Evolutionary conservation across 2,329 filamentous ascomycete genomes (phyloP).

Genomic region (Colletotrichum orbiculare): DNA sequence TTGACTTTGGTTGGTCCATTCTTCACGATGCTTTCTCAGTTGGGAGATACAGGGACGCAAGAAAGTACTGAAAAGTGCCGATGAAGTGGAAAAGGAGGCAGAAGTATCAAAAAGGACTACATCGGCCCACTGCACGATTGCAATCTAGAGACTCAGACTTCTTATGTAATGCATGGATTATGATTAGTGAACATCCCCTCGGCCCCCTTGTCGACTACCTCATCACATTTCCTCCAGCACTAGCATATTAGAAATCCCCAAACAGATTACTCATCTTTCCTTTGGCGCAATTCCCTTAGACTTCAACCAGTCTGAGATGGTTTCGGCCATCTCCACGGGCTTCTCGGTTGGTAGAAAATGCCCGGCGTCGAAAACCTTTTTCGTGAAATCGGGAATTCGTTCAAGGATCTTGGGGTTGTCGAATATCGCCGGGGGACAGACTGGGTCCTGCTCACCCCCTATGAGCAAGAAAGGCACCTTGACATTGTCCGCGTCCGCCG

Average conservation of each 20-base stretch:
- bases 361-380: background rate
- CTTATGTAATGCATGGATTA: background rate
- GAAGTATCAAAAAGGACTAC: no score
- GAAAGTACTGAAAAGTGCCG: no score
- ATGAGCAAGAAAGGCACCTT: background rate
- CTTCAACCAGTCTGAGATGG: background rate
- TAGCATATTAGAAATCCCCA: background rate
- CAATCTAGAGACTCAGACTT: background rate
- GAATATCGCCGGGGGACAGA: conserved; percentile 3
- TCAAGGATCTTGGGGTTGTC: background rate
- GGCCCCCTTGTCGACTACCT: background rate
- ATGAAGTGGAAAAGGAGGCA: no score
- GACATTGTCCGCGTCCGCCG: background rate
- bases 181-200: conserved; percentile 1
- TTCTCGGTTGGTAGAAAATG: background rate
- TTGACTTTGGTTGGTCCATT: no score
- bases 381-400: background rate
- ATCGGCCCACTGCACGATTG: no score
- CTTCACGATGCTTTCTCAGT: no score
- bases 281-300: background rate
- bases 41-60: no score
- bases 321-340: conserved; percentile 1
- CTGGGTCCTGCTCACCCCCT: background rate
- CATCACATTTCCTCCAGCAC: background rate
- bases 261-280: background rate